Evolutionary conservation across 1,284 basidiomycete species (phyloP).

Genomic region (Vanrija humicola): DNA sequence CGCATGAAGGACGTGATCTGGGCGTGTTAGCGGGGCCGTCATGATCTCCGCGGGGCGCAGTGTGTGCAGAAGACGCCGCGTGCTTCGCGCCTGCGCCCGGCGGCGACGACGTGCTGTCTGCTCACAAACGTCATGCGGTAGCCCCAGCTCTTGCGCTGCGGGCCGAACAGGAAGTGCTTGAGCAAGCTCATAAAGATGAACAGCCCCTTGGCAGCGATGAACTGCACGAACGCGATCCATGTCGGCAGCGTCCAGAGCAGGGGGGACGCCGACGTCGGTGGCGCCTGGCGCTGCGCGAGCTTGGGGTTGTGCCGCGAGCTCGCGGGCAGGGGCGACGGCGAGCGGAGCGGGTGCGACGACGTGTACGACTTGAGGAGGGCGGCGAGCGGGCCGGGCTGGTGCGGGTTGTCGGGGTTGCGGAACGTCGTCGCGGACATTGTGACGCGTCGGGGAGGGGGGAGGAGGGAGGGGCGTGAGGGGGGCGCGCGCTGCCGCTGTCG

Average conservation of each 20-base stretch:
- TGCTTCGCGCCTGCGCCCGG: not conserved
- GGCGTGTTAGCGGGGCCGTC: not conserved
- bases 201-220: constrained; percentile 40
- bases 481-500: not conserved
- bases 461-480: too few species aligned
- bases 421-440: constrained; percentile 10
- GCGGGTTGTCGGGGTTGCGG: constrained; percentile 1
- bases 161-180: constrained; percentile 40
- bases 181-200: constrained; percentile 41
- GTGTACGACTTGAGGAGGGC: constrained; percentile 38
- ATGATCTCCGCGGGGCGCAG: not conserved
- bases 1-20: constrained; percentile 61
- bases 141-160: constrained; percentile 48
- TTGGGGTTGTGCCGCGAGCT: constrained; percentile 43
- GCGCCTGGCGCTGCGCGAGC: constrained; percentile 33
- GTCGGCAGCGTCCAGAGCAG: constrained; percentile 39
- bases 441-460: not conserved
- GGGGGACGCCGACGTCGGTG: constrained; percentile 31
- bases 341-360: constrained; percentile 39
- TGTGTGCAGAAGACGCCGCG: not conserved
- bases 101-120: not conserved
- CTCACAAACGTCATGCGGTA: constrained; percentile 47
- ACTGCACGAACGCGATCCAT: constrained; percentile 41
- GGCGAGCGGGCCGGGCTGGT: constrained; percentile 22
- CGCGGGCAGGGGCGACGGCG: constrained; percentile 43